Percentiles rank a stretch among this genome's conserved stretches.
These are phyloP conservation scores for Mortierella polycephala DNA, from an alignment of 371 early-diverging fungal species.

Conservation along the genomic window DNA sequence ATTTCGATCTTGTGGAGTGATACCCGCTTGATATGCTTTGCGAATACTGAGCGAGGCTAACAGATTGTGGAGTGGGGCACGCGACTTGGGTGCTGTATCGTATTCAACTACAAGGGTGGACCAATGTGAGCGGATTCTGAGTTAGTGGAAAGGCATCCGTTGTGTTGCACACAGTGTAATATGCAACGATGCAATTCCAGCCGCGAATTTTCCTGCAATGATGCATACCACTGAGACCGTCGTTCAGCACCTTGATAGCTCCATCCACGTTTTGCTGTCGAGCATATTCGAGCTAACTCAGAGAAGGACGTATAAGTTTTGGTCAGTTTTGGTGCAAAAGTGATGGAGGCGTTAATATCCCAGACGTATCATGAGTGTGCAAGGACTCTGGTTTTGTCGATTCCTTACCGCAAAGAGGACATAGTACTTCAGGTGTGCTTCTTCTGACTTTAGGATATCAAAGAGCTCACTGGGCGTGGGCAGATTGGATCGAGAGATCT, in stretches of 20 bases:
- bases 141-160: background rate
- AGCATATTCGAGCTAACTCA: constrained; percentile 79
- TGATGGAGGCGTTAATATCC: background rate
- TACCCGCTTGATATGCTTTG: constrained; percentile 61
- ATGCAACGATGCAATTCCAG: too few relatives aligned
- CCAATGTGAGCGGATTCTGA: background rate
- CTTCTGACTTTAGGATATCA: constrained; percentile 81
- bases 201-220: background rate
- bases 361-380: background rate
- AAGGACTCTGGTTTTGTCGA: too few relatives aligned
- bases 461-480: constrained; percentile 77
- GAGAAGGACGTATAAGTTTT: background rate
- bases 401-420: constrained; percentile 77
- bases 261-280: constrained; percentile 70
- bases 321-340: background rate
- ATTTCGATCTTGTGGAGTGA: constrained; percentile 53
- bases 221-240: constrained; percentile 63
- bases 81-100: constrained; percentile 64
- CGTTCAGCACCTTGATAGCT: constrained; percentile 68
- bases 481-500: constrained; percentile 82
- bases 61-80: constrained; percentile 73
- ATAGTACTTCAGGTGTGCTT: constrained; percentile 77
- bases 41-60: constrained; percentile 75
- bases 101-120: constrained; percentile 22
- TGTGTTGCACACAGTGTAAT: too few relatives aligned